Conservation (phyloP, 2,329 filamentous ascomycete genomes). For the Seiridium cupressi region DNA sequence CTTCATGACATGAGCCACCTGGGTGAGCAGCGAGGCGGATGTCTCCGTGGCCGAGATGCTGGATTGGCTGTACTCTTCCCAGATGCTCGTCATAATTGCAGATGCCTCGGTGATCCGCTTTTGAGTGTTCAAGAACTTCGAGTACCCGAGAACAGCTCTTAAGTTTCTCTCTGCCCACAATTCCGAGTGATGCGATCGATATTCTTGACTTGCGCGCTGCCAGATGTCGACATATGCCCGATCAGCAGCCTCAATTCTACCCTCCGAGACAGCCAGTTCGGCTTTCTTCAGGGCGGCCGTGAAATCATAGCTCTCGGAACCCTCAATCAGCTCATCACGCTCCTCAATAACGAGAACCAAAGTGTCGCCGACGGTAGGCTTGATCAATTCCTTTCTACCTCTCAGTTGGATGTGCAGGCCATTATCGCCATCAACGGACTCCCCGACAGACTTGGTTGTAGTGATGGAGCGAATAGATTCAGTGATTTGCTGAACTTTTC, state of each 20-base stretch:
- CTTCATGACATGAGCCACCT: conserved; percentile 43
- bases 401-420: not conserved
- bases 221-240: conserved; percentile 47
- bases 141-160: conserved; percentile 42
- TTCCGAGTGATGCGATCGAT: conserved; percentile 36
- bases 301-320: not conserved
- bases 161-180: conserved; percentile 48
- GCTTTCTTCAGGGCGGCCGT: not conserved
- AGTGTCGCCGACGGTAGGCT: not conserved
- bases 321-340: conserved; percentile 4
- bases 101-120: conserved; percentile 42
- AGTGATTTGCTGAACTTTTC: conserved; percentile 7
- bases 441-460: not conserved
- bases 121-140: conserved; percentile 42
- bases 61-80: conserved; percentile 41
- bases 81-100: conserved; percentile 41
- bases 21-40: conserved; percentile 31
- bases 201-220: conserved; percentile 46
- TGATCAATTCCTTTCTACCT: not conserved
- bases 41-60: conserved; percentile 36
- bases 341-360: conserved; percentile 4
- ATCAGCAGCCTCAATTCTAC: conserved; percentile 34
- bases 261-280: not conserved
- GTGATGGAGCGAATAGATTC: not conserved
- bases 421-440: not conserved